Evolutionary conservation across 208 protist genomes (phyloP).

Genomic region (Leishmania tropica): DNA sequence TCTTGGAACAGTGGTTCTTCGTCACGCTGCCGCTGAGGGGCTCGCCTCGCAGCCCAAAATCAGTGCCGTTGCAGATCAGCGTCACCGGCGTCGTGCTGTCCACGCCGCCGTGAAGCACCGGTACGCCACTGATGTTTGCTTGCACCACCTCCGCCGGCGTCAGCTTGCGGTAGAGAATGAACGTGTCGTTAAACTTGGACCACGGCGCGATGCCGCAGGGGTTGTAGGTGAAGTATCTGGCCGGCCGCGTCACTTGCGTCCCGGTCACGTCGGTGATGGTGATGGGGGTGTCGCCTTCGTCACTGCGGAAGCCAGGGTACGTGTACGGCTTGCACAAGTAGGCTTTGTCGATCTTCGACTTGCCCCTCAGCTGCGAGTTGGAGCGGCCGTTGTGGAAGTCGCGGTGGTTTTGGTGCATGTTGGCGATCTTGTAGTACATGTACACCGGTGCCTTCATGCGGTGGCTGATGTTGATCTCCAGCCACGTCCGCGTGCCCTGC

Average conservation of each 20-base stretch:
- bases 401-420: conserved; percentile 98
- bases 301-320: conserved; percentile 44
- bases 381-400: conserved; percentile 86
- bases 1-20: conserved; percentile 59
- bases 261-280: conserved; percentile 23
- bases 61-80: conserved; percentile 77
- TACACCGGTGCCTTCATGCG: conserved; percentile 93
- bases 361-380: conserved; percentile 65
- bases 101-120: conserved; percentile 25
- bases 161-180: conserved; percentile 59
- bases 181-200: conserved; percentile 97
- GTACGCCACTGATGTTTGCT: not conserved
- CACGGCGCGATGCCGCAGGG: conserved; percentile 97
- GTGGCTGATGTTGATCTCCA: conserved; percentile 51
- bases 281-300: conserved; percentile 28
- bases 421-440: conserved; percentile 96
- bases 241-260: conserved; percentile 18
- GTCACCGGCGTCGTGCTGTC: conserved; percentile 29
- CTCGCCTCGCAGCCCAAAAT: conserved; percentile 55
- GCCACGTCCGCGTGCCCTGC: conserved; percentile 76
- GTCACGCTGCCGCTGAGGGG: conserved; percentile 42
- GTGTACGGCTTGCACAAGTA: conserved; percentile 66
- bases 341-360: conserved; percentile 24
- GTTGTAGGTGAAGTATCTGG: conserved; percentile 75
- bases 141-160: conserved; percentile 1